Evolutionary conservation across 2,329 filamentous ascomycete genomes (phyloP), one percentile per base, ranked within the genome.

Genomic region (Claviceps quebecensis): DNA sequence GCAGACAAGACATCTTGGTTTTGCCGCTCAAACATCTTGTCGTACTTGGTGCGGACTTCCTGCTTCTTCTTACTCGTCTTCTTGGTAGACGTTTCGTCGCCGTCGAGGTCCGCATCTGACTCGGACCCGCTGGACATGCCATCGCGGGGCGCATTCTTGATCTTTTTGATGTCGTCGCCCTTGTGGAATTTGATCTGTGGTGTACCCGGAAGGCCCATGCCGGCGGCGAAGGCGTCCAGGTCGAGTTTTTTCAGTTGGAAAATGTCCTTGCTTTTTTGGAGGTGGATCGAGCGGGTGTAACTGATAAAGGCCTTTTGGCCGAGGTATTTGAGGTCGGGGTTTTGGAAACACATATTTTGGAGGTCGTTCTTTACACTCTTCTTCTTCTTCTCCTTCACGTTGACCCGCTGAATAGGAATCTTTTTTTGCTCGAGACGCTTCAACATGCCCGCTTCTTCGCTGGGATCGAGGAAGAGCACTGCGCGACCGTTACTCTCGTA

Each of bases 1-100:
- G 84, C 82, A n/a, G 91, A 90, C 56, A 98, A 70, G 36, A 98
- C 86, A 63, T 96, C 90, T 68, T 97, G 91, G 68, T 98, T 98
- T 59, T 85, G 86, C 54, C 93, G 78, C 72, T 96, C 91, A 67
- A 97, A 96, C 93, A 98, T 97, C 59, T 88, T 84, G 67, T 98
- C 89, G 65, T 95, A 94, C 67, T 95, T 97, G 36, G 94, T 98
- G 55, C 89, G 80, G 17, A 95, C 87, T 59, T 82, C 78, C 11
- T 76, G 73, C 69, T 86, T 83, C 69, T 86, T 83, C 68, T 83
- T 81, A 65, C 78, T 81, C 54, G 72, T 69, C 57, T 70, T 71
- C 60, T 76, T 75, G 37, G 43, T 34, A 16, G 46, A 39, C 41
- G 29, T 51, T 37, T 48, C 43, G 17, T 48, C 64, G 13, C 64